Conservation (phyloP, 164 flowering plant species). For the Aristolochia fimbriata region DNA sequence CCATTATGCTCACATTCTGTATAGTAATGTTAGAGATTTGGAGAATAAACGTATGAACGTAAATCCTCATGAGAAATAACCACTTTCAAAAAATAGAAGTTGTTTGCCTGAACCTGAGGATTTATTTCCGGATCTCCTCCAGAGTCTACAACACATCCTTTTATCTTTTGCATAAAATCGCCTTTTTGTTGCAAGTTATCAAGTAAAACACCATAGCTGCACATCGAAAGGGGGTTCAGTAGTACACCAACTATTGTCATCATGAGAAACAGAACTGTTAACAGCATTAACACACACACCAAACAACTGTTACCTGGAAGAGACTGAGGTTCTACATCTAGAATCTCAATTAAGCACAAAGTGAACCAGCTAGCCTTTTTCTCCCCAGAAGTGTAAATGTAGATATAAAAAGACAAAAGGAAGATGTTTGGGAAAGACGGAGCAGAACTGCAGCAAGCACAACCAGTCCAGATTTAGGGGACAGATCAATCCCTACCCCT, state of each 20-base stretch:
- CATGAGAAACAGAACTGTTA: background rate
- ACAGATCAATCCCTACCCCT: too few species aligned
- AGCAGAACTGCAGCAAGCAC: too few species aligned
- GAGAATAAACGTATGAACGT: background rate
- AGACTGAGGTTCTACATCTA: too few species aligned
- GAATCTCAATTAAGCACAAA: too few species aligned
- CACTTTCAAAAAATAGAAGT: background rate
- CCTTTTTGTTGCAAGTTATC: slow-evolving; percentile 33
- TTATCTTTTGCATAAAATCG: slow-evolving; percentile 51
- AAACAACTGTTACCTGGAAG: too few species aligned
- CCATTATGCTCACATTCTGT: background rate
- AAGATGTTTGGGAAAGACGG: too few species aligned
- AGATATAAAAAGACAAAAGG: too few species aligned
- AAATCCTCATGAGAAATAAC: background rate
- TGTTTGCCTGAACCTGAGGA: slow-evolving; percentile 48
- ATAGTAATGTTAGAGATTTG: background rate
- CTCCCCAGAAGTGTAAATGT: too few species aligned
- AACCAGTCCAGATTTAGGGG: too few species aligned
- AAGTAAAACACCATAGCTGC: slow-evolving; percentile 77
- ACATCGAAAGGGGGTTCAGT: slow-evolving; percentile 4
- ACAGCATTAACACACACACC: background rate
- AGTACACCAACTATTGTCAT: background rate
- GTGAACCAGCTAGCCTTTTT: too few species aligned
- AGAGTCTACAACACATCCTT: slow-evolving; percentile 85
- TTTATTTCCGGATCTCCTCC: slow-evolving; percentile 65